Conservation (phyloP, 352 stramenopile species). For the Globisporangium acanthophoron region DNA sequence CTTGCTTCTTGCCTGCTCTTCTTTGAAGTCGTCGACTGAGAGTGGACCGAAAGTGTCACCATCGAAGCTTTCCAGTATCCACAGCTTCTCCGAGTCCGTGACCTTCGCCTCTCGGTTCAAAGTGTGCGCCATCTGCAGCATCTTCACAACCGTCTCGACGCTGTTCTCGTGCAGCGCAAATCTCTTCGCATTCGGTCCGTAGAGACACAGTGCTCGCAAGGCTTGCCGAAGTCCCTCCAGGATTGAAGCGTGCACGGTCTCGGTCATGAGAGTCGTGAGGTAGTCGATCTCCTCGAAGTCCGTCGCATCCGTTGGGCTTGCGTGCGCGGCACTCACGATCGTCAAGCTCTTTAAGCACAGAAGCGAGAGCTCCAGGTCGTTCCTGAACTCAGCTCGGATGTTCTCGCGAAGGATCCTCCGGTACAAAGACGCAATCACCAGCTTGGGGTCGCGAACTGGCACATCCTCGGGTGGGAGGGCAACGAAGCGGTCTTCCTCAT, state of each 20-base stretch:
- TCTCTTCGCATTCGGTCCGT: constrained; percentile 47
- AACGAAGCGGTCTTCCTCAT: constrained; percentile 48
- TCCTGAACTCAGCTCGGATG: constrained; percentile 55
- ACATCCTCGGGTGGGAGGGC: constrained; percentile 46
- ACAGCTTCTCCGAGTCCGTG: constrained; percentile 30
- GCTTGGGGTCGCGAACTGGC: constrained; percentile 40
- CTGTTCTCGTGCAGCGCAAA: constrained; percentile 29
- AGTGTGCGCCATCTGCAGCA: constrained; percentile 64
- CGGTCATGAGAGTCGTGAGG: constrained; percentile 49
- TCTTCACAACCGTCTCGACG: constrained; percentile 44
- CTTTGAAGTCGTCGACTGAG: constrained; percentile 46
- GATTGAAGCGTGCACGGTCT: constrained; percentile 57
- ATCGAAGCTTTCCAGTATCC: constrained; percentile 31
- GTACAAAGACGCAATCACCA: constrained; percentile 57
- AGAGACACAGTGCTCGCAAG: constrained; percentile 47
- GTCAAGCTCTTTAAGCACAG: constrained; percentile 56
- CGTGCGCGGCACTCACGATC: constrained; percentile 54
- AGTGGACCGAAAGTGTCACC: constrained; percentile 25
- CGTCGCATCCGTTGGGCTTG: constrained; percentile 23
- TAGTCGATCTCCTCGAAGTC: constrained; percentile 73
- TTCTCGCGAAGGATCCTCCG: constrained; percentile 73
- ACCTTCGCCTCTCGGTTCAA: constrained; percentile 23
- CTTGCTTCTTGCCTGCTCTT: constrained; percentile 8
- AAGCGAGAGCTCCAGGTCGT: constrained; percentile 59
- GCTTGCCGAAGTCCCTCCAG: constrained; percentile 51